phyloP scores from a whole-genome alignment of 73 alveolate species.

The Paramecium sonneborni region DNA sequence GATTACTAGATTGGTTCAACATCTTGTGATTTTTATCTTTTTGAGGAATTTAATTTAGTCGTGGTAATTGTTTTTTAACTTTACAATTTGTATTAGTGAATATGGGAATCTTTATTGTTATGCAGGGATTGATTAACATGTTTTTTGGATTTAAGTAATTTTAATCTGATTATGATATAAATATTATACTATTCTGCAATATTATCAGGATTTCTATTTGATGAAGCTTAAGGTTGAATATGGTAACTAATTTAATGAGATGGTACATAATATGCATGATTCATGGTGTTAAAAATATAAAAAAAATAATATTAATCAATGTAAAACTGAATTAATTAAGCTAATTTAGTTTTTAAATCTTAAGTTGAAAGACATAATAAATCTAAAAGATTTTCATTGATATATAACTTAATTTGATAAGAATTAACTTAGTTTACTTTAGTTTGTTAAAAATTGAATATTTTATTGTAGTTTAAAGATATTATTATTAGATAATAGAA shows the following conservation, averaged over 20 bases:
- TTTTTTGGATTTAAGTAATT: conserved; percentile 4
- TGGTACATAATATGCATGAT: background rate
- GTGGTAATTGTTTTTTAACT: background rate
- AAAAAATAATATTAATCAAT: background rate
- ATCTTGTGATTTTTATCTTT: background rate
- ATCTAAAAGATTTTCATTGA: background rate
- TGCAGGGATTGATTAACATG: background rate
- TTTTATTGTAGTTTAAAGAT: background rate
- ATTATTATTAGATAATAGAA: too few relatives aligned
- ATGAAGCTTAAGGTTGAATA: background rate
- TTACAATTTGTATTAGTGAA: background rate
- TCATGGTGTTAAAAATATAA: background rate
- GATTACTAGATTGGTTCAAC: background rate
- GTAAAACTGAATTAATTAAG: conserved; percentile 14
- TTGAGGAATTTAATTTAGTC: background rate
- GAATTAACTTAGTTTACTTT: background rate
- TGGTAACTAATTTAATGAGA: background rate
- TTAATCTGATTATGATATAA: background rate
- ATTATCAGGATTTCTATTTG: background rate
- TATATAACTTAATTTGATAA: background rate
- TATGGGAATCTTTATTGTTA: background rate
- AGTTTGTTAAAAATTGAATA: background rate
- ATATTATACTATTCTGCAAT: conserved; percentile 6
- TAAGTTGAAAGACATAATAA: background rate
- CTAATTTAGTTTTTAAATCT: conserved; percentile 19